Conservation (phyloP, 352 stramenopile genomes). For the Phytophthora citricola region DNA sequence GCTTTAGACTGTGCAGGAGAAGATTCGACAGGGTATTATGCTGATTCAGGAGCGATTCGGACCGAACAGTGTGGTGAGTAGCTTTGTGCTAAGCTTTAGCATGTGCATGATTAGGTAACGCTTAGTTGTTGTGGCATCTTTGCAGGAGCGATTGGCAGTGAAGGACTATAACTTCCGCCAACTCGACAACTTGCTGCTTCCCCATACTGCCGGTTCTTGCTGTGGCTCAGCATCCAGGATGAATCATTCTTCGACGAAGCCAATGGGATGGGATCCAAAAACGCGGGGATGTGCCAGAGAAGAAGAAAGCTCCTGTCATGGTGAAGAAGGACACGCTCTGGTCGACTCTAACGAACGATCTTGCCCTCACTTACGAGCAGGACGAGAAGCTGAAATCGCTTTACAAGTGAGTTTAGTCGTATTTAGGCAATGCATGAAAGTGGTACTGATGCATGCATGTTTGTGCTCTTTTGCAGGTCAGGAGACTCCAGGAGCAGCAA, state of each 20-base stretch:
- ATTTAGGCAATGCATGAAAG: neutral
- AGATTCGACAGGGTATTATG: conserved; percentile 81
- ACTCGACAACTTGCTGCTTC: conserved; percentile 84
- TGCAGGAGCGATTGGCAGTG: conserved; percentile 79
- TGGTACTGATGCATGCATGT: conserved; percentile 3
- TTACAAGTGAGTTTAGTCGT: conserved; percentile 73
- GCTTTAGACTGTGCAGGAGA: conserved; percentile 55
- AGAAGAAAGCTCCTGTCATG: conserved; percentile 66
- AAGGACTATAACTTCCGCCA: conserved; percentile 92
- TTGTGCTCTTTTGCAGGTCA: conserved; percentile 42
- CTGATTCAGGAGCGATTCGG: conserved; percentile 86
- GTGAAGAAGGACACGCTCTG: conserved; percentile 89
- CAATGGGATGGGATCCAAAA: conserved; percentile 50
- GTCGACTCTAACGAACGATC: conserved; percentile 76
- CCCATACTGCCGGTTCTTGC: conserved; percentile 90
- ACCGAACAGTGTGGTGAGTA: conserved; percentile 76
- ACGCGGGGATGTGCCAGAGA: conserved; percentile 55
- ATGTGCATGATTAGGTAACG: conserved; percentile 2
- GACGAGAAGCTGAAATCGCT: conserved; percentile 90
- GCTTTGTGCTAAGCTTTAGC: neutral
- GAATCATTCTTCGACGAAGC: conserved; percentile 86
- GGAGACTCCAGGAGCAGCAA: conserved; percentile 86
- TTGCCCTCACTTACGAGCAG: conserved; percentile 89
- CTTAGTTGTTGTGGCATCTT: conserved; percentile 6
- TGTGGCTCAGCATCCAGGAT: conserved; percentile 90